Conservation (phyloP, 2,329 filamentous ascomycete genomes). For the Penicillium sp. region DNA sequence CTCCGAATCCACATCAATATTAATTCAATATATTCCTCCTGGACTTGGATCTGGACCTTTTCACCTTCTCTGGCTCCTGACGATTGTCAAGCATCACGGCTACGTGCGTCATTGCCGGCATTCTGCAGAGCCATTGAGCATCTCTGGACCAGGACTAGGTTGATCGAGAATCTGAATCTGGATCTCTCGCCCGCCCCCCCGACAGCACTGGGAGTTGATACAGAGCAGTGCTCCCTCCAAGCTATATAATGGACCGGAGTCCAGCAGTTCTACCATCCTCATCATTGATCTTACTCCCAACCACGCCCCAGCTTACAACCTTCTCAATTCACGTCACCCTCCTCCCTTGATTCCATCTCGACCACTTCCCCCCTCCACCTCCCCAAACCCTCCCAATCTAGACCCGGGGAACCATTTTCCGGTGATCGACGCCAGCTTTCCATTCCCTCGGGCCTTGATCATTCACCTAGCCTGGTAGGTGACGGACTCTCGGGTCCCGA, state of each 20-base stretch:
- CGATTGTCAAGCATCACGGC: slow-evolving; percentile 8
- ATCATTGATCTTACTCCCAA: background rate
- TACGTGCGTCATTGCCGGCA: slow-evolving; percentile 18
- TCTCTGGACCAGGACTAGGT: slow-evolving; percentile 10
- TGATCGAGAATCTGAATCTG: slow-evolving; percentile 3
- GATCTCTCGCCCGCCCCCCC: background rate
- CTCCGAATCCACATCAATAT: background rate
- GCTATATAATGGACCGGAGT: slow-evolving; percentile 17
- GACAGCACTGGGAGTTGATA: background rate
- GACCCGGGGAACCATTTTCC: slow-evolving; percentile 14
- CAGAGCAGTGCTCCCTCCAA: background rate
- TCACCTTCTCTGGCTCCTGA: background rate
- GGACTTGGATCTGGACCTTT: background rate
- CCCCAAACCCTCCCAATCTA: background rate
- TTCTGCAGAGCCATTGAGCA: slow-evolving; percentile 12
- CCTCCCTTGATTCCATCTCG: background rate
- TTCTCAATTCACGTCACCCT: background rate
- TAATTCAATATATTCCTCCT: background rate
- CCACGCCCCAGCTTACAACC: background rate
- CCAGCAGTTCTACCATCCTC: slow-evolving; percentile 1
- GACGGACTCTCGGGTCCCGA: slow-evolving; percentile 14
- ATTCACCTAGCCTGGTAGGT: slow-evolving; percentile 22
- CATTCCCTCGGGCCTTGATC: slow-evolving; percentile 22
- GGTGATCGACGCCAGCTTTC: slow-evolving; percentile 25
- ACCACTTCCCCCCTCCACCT: background rate